Evolutionary conservation across 2,329 filamentous ascomycete genomes (phyloP).

Genomic region (Clarireedia homoeocarpa): DNA sequence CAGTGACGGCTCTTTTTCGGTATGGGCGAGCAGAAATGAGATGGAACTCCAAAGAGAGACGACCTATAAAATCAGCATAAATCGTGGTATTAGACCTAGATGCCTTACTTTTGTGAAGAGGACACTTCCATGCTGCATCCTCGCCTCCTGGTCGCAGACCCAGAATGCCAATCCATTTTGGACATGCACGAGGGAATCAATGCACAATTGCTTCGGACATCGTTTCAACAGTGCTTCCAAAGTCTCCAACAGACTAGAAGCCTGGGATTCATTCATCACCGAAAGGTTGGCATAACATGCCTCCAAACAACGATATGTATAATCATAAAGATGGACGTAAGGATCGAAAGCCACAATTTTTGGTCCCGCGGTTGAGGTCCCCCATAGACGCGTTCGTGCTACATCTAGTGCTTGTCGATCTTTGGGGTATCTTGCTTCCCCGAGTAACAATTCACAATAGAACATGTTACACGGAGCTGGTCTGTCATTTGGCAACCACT

Average conservation of each 20-base stretch:
- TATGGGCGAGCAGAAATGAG: conserved; percentile 31
- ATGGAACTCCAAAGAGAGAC: conserved; percentile 44
- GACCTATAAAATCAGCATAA: conserved; percentile 35
- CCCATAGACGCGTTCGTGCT: conserved; percentile 60
- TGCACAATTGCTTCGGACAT: conserved; percentile 26
- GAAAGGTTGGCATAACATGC: conserved; percentile 41
- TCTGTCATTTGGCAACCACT: conserved; percentile 20
- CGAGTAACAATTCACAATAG: conserved; percentile 25
- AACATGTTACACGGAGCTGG: conserved; percentile 19
- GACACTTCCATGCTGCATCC: conserved; percentile 35
- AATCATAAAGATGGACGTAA: conserved; percentile 58
- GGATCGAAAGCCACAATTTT: conserved; percentile 46
- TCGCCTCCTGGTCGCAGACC: conserved; percentile 50
- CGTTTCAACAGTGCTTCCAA: conserved; percentile 32
- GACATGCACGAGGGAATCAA: conserved; percentile 43
- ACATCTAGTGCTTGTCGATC: conserved; percentile 58
- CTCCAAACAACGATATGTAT: conserved; percentile 45
- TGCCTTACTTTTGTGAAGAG: conserved; percentile 39
- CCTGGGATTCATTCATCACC: conserved; percentile 32
- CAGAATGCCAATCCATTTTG: conserved; percentile 56
- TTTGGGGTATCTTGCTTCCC: conserved; percentile 44
- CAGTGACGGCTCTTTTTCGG: conserved; percentile 29
- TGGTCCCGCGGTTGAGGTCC: conserved; percentile 37
- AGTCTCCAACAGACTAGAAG: conserved; percentile 45
- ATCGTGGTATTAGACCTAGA: neutral